Conservation (phyloP, 805 yeast species). For the Candida broadrunensis region DNA sequence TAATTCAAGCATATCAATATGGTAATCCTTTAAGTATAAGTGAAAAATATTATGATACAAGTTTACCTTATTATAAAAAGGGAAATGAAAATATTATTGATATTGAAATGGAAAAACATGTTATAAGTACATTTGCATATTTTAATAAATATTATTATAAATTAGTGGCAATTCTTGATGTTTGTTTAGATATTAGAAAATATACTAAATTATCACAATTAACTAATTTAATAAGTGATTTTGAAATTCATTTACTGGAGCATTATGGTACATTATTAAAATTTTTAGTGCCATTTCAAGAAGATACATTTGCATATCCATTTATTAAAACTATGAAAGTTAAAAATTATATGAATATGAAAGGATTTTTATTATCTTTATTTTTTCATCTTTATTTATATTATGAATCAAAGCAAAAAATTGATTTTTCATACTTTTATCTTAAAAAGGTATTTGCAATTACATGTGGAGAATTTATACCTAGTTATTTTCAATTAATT, state of each 20-base stretch:
- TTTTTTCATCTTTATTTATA: slow-evolving; percentile 35
- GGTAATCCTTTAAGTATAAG: slow-evolving; percentile 31
- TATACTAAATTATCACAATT: slow-evolving; percentile 16
- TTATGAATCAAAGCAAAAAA: slow-evolving; percentile 29
- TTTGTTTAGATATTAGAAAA: slow-evolving; percentile 16
- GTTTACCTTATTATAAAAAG: slow-evolving; percentile 26
- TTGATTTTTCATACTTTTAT: slow-evolving; percentile 30
- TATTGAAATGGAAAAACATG: slow-evolving; percentile 33
- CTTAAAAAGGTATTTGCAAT: slow-evolving; percentile 26
- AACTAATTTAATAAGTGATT: slow-evolving; percentile 19
- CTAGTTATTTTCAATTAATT: slow-evolving; percentile 28
- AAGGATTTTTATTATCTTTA: slow-evolving; percentile 24
- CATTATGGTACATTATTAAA: slow-evolving; percentile 25
- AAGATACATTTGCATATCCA: slow-evolving; percentile 13
- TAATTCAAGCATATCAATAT: slow-evolving; percentile 25
- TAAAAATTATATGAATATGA: slow-evolving; percentile 24
- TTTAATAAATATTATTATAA: slow-evolving; percentile 25
- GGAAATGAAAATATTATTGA: slow-evolving; percentile 35
- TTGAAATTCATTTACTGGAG: slow-evolving; percentile 32
- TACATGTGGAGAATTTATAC: slow-evolving; percentile 25
- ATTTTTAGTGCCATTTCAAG: slow-evolving; percentile 15
- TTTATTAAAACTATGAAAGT: slow-evolving; percentile 22
- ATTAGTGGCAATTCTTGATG: slow-evolving; percentile 21
- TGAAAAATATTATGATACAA: slow-evolving; percentile 27
- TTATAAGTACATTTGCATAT: slow-evolving; percentile 27